Percentiles rank a stretch among this genome's conserved stretches.
phyloP scores from a whole-genome alignment of 805 yeast genomes.

The Kockiozyma suomiensis region DNA sequence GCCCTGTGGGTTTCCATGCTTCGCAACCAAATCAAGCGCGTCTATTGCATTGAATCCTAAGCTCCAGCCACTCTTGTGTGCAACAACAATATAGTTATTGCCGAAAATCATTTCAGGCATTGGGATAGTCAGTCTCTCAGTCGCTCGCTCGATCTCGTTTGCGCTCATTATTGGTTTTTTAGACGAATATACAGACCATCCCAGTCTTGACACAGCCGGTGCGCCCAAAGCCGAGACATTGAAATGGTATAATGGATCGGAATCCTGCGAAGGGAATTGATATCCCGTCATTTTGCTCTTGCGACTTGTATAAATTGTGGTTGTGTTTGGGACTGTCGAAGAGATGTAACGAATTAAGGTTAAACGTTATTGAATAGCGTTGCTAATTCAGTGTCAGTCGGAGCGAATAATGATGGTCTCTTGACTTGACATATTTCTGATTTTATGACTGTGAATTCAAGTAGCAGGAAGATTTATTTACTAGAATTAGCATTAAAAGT shows the following conservation, averaged over 20 bases:
- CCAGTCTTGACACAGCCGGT: slow-evolving; percentile 33
- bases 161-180: slow-evolving; percentile 78
- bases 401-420: no score
- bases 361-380: no score
- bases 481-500: no score
- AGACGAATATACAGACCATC: slow-evolving; percentile 75
- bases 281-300: neutral
- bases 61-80: slow-evolving; percentile 48
- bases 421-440: no score
- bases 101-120: slow-evolving; percentile 99
- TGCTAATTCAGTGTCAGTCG: no score
- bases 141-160: slow-evolving; percentile 69
- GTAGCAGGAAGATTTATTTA: no score
- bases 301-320: no score
- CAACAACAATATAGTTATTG: slow-evolving; percentile 64
- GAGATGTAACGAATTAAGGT: no score
- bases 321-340: no score
- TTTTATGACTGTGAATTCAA: no score
- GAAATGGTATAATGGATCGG: slow-evolving; percentile 7
- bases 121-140: slow-evolving; percentile 67
- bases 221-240: neutral
- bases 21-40: slow-evolving; percentile 64
- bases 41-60: slow-evolving; percentile 76
- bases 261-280: slow-evolving; percentile 11
- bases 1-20: slow-evolving; percentile 51